phyloP scores from a whole-genome alignment of 345 rosid genomes.

The Zanthoxylum bungeanum region DNA sequence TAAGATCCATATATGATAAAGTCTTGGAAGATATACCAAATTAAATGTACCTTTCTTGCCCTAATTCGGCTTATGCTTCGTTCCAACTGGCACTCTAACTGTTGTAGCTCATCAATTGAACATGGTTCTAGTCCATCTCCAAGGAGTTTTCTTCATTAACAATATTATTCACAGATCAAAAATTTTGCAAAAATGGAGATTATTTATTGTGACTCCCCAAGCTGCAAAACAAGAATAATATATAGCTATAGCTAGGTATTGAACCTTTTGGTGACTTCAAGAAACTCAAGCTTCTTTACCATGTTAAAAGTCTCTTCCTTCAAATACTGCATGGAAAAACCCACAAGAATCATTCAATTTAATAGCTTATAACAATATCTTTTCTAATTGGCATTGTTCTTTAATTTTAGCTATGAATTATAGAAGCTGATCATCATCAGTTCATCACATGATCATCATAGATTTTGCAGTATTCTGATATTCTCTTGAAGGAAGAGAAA shows the following conservation, averaged over 20 bases:
- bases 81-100: slow-evolving; percentile 70
- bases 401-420: neutral
- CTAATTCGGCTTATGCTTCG: slow-evolving; percentile 68
- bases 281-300: slow-evolving; percentile 63
- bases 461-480: neutral
- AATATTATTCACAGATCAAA: neutral
- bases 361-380: neutral
- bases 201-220: too few relatives aligned
- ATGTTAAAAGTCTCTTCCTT: slow-evolving; percentile 43
- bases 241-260: neutral
- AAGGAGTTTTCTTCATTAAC: slow-evolving; percentile 50
- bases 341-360: too few relatives aligned
- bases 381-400: neutral
- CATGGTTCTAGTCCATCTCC: slow-evolving; percentile 73
- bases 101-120: slow-evolving; percentile 63
- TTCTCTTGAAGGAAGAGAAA: neutral
- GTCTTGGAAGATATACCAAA: too few relatives aligned
- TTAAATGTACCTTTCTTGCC: slow-evolving; percentile 74
- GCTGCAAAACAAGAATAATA: neutral
- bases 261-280: slow-evolving; percentile 67
- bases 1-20: too few relatives aligned
- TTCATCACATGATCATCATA: neutral
- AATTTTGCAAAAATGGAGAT: neutral
- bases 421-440: neutral
- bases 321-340: too few relatives aligned